Evolutionary conservation across 2,329 filamentous ascomycete genomes (phyloP), one percentile per base, ranked within the genome.

Genomic region (Drechslerella dactyloides): DNA sequence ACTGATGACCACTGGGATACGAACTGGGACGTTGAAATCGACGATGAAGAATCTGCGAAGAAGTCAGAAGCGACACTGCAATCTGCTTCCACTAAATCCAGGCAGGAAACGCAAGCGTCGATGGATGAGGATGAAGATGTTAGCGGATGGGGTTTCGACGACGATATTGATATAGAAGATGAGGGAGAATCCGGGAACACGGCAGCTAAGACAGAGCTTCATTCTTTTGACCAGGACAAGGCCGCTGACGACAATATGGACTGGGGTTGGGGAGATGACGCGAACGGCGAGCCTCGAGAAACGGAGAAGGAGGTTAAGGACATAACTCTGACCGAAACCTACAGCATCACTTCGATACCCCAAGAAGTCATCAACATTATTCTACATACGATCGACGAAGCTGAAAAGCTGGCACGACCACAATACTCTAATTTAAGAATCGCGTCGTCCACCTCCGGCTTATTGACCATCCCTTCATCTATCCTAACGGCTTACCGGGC

Each of bases 311-410:
- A 61, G 5, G 51, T 57, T 37, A 76, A 60, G 62, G 89, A 94
- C 77, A 81, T 97, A 69, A 89, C 90, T 0, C 81, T 97, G 50
- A 89, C 85, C 73, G 94, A 99, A 80, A 90, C 85, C 1, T 99
- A 96, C 79, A 90, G 88, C 68, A 90, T 96, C 57, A 97, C 93
- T 0, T 89, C 90, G 1, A 89, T 97, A 78, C 93, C 94, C 0
- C 88, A 91, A 72, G 86, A 88, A 2, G 87, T 97, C 11, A 82
- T 93, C 19, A 83, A 85, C 17, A 83, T 90, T 27, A 86, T 93
- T 58, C 81, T 83, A 21, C 77, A 82, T 11, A 83, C 88, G 27
- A 78, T 85, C 73, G 84, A 88, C 69, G 87, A 90, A 74, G 87
- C 83, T 0, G 84, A 68, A 33, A 66, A 66, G 23, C 58, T 77